Evolutionary conservation across 108 stramenopile genomes (phyloP).

Genomic region (Cylindrotheca fusiformis): DNA sequence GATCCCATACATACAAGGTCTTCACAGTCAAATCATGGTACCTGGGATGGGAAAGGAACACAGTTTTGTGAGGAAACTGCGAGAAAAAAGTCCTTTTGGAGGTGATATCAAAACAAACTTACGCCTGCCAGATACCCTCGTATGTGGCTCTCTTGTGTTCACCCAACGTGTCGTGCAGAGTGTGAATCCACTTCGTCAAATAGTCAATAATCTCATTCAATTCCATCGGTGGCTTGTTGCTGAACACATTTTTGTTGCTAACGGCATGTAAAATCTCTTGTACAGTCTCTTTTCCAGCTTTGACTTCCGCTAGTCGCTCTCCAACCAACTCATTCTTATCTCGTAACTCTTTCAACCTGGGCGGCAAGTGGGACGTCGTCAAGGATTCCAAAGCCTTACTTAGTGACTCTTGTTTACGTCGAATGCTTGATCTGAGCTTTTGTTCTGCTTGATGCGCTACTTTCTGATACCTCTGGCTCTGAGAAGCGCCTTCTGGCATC

Average conservation of each 20-base stretch:
- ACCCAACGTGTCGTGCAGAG: constrained; percentile 48
- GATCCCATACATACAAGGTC: constrained; percentile 81
- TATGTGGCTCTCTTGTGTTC: constrained; percentile 57
- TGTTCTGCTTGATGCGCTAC: constrained; percentile 12
- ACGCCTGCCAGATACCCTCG: constrained; percentile 76
- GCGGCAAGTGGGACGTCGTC: constrained; percentile 37
- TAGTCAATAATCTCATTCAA: constrained; percentile 63
- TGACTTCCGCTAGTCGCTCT: constrained; percentile 65
- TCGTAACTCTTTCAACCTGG: constrained; percentile 46
- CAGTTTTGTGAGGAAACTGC: background rate
- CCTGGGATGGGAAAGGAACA: background rate
- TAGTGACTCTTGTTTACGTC: constrained; percentile 29
- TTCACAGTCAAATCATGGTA: constrained; percentile 80
- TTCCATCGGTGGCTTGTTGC: constrained; percentile 70
- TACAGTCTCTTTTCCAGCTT: constrained; percentile 73
- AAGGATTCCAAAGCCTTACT: constrained; percentile 27
- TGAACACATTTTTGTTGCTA: background rate
- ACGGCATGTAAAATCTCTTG: constrained; percentile 64
- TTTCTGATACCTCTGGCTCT: constrained; percentile 1
- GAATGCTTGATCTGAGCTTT: constrained; percentile 12
- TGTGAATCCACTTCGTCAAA: constrained; percentile 61
- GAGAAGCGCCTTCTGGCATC: constrained; percentile 10
- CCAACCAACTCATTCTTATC: constrained; percentile 72
- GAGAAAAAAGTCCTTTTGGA: background rate
- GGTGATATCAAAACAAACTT: background rate